phyloP scores from a whole-genome alignment of 2,329 filamentous ascomycete genomes.

The Diaporthe velutina region DNA sequence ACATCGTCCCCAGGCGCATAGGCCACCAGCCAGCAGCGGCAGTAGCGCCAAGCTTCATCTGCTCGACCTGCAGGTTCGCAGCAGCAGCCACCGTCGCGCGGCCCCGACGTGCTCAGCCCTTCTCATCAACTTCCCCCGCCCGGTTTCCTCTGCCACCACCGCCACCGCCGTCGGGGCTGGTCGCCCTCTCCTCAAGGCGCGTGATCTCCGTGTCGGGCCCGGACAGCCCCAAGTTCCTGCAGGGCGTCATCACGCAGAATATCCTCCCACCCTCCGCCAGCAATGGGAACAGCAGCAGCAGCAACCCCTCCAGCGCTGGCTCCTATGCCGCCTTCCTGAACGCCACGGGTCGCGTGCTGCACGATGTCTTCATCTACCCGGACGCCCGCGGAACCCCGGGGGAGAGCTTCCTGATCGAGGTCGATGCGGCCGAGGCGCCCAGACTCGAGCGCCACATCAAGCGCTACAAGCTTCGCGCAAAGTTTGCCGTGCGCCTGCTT shows the following conservation, averaged over 20 bases:
- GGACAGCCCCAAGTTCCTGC: constrained; percentile 87
- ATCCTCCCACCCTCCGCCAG: constrained; percentile 59
- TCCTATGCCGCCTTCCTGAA: constrained; percentile 90
- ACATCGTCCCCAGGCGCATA: neutral
- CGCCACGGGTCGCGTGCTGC: constrained; percentile 84
- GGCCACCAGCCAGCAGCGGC: neutral
- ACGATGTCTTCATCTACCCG: constrained; percentile 93
- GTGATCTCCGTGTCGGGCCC: constrained; percentile 84
- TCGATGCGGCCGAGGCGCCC: constrained; percentile 76
- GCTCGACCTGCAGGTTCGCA: constrained; percentile 33
- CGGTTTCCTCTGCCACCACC: constrained; percentile 48
- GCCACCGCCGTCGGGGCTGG: constrained; percentile 61
- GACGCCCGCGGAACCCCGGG: constrained; percentile 53
- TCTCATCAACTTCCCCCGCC: constrained; percentile 41
- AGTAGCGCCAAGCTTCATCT: constrained; percentile 30
- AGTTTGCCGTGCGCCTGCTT: constrained; percentile 77
- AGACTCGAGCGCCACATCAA: constrained; percentile 79
- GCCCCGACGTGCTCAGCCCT: neutral
- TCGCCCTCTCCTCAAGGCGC: constrained; percentile 77
- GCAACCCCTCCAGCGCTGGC: constrained; percentile 54
- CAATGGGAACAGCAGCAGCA: constrained; percentile 42
- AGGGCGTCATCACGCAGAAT: constrained; percentile 86
- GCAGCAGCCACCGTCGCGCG: constrained; percentile 6
- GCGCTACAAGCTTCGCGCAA: constrained; percentile 87
- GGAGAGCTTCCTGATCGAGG: constrained; percentile 81